Evolutionary conservation across 176 grass and related monocot genomes (phyloP).

Genomic region (Ampelocalamus luodianensis): DNA sequence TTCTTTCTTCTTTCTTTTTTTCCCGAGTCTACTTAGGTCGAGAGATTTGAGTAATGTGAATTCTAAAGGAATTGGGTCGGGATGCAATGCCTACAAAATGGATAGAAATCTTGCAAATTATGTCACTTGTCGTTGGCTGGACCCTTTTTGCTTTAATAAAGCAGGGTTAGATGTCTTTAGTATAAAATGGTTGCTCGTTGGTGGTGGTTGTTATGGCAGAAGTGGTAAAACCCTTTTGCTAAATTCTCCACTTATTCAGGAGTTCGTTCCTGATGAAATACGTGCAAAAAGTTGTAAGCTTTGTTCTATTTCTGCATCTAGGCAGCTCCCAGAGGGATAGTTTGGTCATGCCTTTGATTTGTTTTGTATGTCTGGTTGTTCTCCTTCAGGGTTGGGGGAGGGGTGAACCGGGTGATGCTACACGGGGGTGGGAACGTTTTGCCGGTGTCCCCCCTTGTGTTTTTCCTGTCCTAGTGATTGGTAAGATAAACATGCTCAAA

Average conservation of each 20-base stretch:
- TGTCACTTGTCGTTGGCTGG: neutral
- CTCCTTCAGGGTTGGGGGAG: neutral
- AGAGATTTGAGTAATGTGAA: neutral
- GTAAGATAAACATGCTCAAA: neutral
- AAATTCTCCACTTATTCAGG: neutral
- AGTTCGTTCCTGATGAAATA: neutral
- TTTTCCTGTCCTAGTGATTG: neutral
- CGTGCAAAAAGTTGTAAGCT: neutral
- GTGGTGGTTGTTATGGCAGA: neutral
- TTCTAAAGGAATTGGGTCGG: neutral
- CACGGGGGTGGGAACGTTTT: neutral
- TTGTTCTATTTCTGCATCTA: conserved; percentile 1
- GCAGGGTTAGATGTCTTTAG: neutral
- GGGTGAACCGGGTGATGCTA: neutral
- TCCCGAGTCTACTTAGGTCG: neutral
- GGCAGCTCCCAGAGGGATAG: neutral
- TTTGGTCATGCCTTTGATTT: neutral
- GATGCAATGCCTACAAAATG: neutral
- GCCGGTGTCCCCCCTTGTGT: neutral
- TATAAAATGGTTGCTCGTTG: neutral
- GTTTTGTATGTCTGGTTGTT: neutral
- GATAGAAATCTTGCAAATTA: neutral
- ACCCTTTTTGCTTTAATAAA: neutral
- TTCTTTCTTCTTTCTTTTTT: neutral
- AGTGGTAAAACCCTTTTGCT: neutral